Evolutionary conservation across 345 rosid genomes (phyloP), one percentile per base, ranked within the genome.

Genomic region (Isatis tinctoria): DNA sequence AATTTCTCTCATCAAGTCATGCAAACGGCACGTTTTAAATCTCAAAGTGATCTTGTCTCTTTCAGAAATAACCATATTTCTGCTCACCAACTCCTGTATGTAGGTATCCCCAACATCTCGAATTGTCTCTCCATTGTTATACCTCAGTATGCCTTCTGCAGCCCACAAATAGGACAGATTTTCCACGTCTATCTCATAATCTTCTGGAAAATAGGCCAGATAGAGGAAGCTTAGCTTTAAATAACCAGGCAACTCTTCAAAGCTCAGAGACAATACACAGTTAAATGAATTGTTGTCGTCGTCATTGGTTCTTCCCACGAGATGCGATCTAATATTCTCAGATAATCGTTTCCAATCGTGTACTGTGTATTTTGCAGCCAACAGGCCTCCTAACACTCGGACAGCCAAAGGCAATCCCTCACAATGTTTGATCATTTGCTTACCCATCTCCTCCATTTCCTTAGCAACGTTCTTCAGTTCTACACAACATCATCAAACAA

Each of bases 131-230:
- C 45, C 58, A 20, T 33, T 20, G 17, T 13, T 10, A 3, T 20
- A 0, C 3, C 2, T 10, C 10, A 71, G 39, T 16, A 86, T 16
- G 24, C 81, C 87, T 41, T 82, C 82, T 1, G 76, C 83, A 9
- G 81, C 68, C 89, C 81, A 86, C 52, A 61, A 67, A 7, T 33
- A 52, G 1, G 74, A 20, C 36, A 87, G 26, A 0, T 49, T 4
- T 10, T 37, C 33, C 0, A 49, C 20, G 0, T 60, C 6, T 70
- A 87, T 82, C 0, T 36, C 27, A 2, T 2, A 44, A 51, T 83
- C 65, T 64, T 73, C 77, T 8, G 65, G 77, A 0, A 64, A 64
- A 4, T 64, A 57, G 0, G 70, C 57, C 1, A 73, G 0, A 4
- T 53, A 62, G 14, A 73, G 77, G 12, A 73, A 73, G 54, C 76